These are phyloP conservation scores for Miscanthus lutarioriparius DNA, from an alignment of 176 grass and related monocot species.

Conservation along the genomic window DNA sequence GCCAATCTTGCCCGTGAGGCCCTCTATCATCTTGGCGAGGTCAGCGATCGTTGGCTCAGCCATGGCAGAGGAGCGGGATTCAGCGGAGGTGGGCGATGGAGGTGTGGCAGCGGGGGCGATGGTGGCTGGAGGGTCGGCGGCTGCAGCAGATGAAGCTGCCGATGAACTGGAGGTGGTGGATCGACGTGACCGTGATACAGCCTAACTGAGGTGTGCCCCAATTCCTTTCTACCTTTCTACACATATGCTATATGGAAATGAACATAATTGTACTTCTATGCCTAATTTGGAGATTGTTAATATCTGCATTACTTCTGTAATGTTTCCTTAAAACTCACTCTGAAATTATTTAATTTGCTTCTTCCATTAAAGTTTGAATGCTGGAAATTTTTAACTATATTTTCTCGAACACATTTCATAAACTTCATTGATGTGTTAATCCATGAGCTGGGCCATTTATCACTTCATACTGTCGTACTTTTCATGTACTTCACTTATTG, in stretches of 20 bases:
- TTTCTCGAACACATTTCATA: neutral
- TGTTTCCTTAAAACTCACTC: conserved; percentile 11
- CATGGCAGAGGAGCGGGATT: too few relatives aligned
- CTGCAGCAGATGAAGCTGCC: too few relatives aligned
- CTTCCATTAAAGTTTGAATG: neutral
- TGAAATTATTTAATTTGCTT: neutral
- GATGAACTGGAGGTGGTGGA: too few relatives aligned
- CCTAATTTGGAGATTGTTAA: conserved; percentile 28
- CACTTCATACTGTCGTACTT: neutral
- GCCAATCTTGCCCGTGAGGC: too few relatives aligned
- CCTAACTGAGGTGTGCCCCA: neutral
- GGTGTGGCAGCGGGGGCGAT: too few relatives aligned
- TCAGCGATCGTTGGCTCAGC: too few relatives aligned
- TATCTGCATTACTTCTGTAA: conserved; percentile 8
- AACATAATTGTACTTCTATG: conserved; percentile 19
- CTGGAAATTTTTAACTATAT: neutral
- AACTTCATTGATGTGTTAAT: neutral
- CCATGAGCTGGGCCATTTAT: neutral
- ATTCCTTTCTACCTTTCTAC: neutral
- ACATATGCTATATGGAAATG: neutral
- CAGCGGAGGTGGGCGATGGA: too few relatives aligned
- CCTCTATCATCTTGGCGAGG: too few relatives aligned
- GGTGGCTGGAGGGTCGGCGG: too few relatives aligned
- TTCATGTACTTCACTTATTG: neutral
- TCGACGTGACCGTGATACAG: too few relatives aligned